Evolutionary conservation across 2,329 filamentous ascomycete genomes (phyloP).

Genomic region (Sphaerulina vaccinii): DNA sequence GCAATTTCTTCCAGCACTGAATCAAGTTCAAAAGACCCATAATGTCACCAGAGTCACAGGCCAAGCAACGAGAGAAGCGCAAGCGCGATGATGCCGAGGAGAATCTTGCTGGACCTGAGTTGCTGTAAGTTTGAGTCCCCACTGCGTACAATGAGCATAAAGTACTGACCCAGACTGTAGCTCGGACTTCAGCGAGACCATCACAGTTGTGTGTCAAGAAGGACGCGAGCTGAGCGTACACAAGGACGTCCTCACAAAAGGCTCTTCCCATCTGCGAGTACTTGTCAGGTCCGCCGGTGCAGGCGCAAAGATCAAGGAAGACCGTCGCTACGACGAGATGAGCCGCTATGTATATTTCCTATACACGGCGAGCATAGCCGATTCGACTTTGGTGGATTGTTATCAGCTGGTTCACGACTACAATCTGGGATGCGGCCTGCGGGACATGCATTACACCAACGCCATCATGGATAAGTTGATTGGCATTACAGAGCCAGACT

Average conservation of each 20-base stretch:
- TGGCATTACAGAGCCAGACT: not conserved
- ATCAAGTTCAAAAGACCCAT: no score
- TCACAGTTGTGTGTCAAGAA: not conserved
- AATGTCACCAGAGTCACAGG: no score
- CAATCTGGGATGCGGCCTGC: no score
- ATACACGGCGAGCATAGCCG: no score
- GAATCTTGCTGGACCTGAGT: no score
- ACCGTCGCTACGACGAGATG: no score
- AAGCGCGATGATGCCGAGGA: no score
- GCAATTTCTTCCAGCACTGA: no score
- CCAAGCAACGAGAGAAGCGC: no score
- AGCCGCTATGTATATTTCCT: no score
- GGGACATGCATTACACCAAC: not conserved
- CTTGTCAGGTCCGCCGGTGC: not conserved
- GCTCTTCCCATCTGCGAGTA: not conserved
- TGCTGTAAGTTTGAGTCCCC: not conserved
- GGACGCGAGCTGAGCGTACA: not conserved
- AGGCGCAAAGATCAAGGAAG: no score
- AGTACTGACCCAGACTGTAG: not conserved
- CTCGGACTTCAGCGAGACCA: not conserved
- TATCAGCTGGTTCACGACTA: no score
- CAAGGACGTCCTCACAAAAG: not conserved
- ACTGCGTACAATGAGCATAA: not conserved
- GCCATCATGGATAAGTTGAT: not conserved
- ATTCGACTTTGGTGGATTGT: not conserved